Evolutionary conservation across 1,284 basidiomycete species (phyloP).

Genomic region (Rhodotorula sp.): DNA sequence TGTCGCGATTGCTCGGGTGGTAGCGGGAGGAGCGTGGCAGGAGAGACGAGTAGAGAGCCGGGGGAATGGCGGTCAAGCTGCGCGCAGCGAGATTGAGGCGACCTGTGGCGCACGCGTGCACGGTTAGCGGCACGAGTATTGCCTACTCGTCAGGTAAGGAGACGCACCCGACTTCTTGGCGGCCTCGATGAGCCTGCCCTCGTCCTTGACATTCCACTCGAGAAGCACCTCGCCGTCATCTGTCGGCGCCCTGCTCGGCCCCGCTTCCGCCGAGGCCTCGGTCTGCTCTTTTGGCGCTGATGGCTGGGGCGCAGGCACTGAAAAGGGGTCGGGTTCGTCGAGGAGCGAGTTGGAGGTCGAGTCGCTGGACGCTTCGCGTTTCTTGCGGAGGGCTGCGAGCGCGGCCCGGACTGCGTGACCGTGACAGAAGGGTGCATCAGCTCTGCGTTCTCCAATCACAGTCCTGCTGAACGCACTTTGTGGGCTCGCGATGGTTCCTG

Average conservation of each 20-base stretch:
- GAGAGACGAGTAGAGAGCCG: conserved; percentile 28
- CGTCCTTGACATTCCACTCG: conserved; percentile 27
- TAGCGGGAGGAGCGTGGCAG: conserved; percentile 21
- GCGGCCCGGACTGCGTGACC: conserved; percentile 29
- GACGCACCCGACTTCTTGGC: conserved; percentile 28
- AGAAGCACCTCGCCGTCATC: neutral
- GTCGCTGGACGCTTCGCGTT: neutral
- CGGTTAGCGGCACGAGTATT: too few relatives aligned
- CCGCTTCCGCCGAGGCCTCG: too few relatives aligned
- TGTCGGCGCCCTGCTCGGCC: neutral
- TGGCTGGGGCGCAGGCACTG: neutral
- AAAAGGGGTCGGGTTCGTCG: neutral
- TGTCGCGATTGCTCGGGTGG: conserved; percentile 16
- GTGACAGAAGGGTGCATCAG: neutral
- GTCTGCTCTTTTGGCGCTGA: neutral
- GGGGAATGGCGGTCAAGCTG: conserved; percentile 12
- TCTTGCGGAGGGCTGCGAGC: conserved; percentile 30
- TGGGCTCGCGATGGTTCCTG: conserved; percentile 14
- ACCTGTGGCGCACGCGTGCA: conserved; percentile 3
- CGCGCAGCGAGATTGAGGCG: conserved; percentile 34
- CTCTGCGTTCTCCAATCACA: fast-evolving
- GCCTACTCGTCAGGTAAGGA: too few relatives aligned
- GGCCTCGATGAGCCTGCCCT: conserved; percentile 21
- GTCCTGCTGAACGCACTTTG: conserved; percentile 5
- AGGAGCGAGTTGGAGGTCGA: neutral